These are phyloP conservation scores for Lactifluus piperatus DNA, from an alignment of 768 basidiomycete genomes.

Conservation along the genomic window DNA sequence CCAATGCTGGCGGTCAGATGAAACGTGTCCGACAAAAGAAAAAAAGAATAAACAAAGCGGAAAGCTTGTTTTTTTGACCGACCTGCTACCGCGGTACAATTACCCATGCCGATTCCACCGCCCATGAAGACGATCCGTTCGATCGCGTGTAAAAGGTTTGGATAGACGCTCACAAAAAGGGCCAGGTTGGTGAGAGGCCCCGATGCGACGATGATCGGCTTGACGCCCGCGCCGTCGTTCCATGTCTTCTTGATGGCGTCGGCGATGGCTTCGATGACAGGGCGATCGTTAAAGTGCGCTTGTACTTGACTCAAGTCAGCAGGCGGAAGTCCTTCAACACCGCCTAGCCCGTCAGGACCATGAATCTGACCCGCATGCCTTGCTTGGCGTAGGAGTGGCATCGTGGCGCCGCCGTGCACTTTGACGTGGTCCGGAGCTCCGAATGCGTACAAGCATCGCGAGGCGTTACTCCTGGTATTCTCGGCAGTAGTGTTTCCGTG, in stretches of 20 bases:
- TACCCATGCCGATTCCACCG: constrained; percentile 80
- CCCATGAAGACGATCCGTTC: constrained; percentile 85
- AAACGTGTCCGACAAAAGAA: not conserved
- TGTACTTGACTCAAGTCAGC: constrained; percentile 40
- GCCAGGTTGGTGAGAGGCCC: constrained; percentile 82
- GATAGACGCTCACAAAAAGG: constrained; percentile 33
- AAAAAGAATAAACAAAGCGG: not conserved
- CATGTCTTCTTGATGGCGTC: constrained; percentile 43
- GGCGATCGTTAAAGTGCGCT: constrained; percentile 40
- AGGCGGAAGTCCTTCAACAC: constrained; percentile 67
- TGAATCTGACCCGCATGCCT: constrained; percentile 74
- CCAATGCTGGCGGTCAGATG: not conserved
- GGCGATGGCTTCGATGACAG: constrained; percentile 65
- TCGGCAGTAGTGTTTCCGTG: constrained; percentile 70
- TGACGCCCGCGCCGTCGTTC: constrained; percentile 48
- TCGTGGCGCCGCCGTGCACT: constrained; percentile 60
- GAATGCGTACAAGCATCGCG: constrained; percentile 68
- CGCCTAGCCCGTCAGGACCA: constrained; percentile 73
- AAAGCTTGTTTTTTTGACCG: not conserved
- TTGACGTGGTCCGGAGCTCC: constrained; percentile 48
- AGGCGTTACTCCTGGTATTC: constrained; percentile 63
- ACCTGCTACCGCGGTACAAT: constrained; percentile 70
- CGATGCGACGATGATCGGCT: constrained; percentile 63
- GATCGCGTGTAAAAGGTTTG: constrained; percentile 44
- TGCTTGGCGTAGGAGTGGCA: constrained; percentile 55